Evolutionary conservation across 176 grass and related monocot genomes (phyloP).

Genomic region (Typha latifolia): DNA sequence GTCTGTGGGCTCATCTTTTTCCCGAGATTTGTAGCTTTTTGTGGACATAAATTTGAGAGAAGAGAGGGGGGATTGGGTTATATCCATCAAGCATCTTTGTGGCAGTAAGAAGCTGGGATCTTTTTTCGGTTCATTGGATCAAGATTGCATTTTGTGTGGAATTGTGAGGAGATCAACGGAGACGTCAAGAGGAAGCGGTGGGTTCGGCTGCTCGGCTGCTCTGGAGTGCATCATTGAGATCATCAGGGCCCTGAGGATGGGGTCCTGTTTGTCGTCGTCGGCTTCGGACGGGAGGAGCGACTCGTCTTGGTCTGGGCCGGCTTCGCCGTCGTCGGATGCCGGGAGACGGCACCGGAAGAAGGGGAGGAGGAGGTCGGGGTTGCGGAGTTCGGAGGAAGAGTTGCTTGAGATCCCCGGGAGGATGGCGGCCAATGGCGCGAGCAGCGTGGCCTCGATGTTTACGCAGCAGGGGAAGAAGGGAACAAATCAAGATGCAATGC

Average conservation of each 20-base stretch:
- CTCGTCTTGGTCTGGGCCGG: conserved; percentile 14
- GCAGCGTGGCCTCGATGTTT: conserved; percentile 51
- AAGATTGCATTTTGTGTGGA: neutral
- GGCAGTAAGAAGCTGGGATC: neutral
- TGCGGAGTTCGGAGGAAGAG: neutral
- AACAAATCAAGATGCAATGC: conserved; percentile 91
- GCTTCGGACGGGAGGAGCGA: conserved; percentile 10
- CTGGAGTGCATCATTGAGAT: conserved; percentile 48
- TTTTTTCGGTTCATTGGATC: neutral
- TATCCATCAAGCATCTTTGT: neutral
- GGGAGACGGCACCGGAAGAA: conserved; percentile 17
- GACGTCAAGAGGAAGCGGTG: neutral
- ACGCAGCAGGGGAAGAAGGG: conserved; percentile 94
- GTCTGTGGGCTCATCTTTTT: no score
- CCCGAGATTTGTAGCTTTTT: no score
- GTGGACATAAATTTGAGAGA: no score
- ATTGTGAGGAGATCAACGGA: neutral
- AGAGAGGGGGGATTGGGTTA: no score
- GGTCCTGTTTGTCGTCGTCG: conserved; percentile 22
- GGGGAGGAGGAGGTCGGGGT: neutral
- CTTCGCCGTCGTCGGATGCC: conserved; percentile 17
- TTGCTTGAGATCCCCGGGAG: conserved; percentile 35
- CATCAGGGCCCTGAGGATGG: conserved; percentile 41
- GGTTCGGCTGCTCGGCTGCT: conserved; percentile 12
- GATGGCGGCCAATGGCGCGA: conserved; percentile 46